Evolutionary conservation across 306 rosid species (phyloP), one percentile per base, ranked within the genome.

Genomic region (Pterocarpus macrocarpus): DNA sequence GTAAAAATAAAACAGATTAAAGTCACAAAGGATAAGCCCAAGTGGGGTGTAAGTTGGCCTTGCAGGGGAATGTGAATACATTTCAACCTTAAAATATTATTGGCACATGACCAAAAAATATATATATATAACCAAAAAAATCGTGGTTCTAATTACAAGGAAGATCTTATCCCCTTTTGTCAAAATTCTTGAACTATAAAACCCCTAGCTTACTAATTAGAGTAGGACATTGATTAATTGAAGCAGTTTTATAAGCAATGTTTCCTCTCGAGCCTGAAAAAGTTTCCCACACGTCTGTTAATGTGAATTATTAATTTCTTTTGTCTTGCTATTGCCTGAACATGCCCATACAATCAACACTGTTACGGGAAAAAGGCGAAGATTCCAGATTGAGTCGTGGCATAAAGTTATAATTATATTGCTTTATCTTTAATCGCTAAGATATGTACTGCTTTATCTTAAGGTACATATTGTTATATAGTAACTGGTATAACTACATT

Each of bases 151-250:
- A 69, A 79, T 79, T 61, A 44, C 85, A 3, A 76, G 71, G 75
- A 3, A 30, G 82, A 87, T 77, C 77, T 68, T 81, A 43, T 50
- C 49, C 73, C 33, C 50, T 45, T 63, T 64, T 75, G 35, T 63
- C 44, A 47, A 33, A 62, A 17, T 30, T 47, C 5, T 77, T 32
- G 8, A 65, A 32, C 44, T 35, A 67, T 1, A 70, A 16, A 5
- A 5, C 75, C 39, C 3, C 3, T 7, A 8, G 15, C 36, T 83
- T 79, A 15, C 72, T 65, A 56, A 15, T 65, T 41, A 41, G 39
- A 28, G 78, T 39, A 81, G 8, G 47, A 33, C n/a, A 8, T 33
- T 34, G 22, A 53, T 62, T 43, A 6, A 32, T 22, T 62, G 16
- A 44, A 32, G 35, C 49, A 39, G 61, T 75, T 35, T 17, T 2